Evolutionary conservation across 306 rosid genomes (phyloP).

Genomic region (Fragaria vesca): DNA sequence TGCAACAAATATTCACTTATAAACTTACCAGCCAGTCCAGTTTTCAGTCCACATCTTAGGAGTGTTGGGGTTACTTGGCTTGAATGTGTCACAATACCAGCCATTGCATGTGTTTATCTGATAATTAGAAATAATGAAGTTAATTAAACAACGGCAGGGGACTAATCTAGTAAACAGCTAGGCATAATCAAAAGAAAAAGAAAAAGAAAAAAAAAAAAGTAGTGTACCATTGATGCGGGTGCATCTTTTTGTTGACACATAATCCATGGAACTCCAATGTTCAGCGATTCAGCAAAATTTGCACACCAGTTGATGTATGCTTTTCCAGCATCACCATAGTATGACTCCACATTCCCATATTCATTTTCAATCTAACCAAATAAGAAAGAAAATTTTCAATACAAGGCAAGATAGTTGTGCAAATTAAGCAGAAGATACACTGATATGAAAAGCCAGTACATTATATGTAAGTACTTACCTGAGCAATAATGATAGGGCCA

Average conservation of each 20-base stretch:
- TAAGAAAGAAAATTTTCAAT: background rate
- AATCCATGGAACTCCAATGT: conserved; percentile 63
- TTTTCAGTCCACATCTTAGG: conserved; percentile 71
- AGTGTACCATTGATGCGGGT: conserved; percentile 49
- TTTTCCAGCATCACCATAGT: conserved; percentile 56
- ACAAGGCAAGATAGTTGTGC: background rate
- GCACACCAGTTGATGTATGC: conserved; percentile 55
- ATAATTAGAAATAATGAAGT: background rate
- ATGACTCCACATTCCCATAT: conserved; percentile 43
- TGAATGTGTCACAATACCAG: conserved; percentile 49
- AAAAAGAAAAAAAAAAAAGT: background rate
- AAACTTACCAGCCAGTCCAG: conserved; percentile 59
- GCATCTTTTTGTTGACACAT: conserved; percentile 58
- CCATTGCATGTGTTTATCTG: conserved; percentile 65
- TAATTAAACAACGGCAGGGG: background rate
- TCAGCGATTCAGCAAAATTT: conserved; percentile 39
- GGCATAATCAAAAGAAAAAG: background rate
- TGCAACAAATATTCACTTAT: background rate
- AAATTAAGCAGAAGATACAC: background rate
- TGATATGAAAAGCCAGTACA: background rate
- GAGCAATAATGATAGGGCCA: conserved; percentile 51
- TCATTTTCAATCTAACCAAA: conserved; percentile 50
- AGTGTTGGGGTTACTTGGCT: conserved; percentile 44
- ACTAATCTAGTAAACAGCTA: background rate
- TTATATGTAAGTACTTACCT: conserved; percentile 23